Evolutionary conservation across 768 basidiomycete genomes (phyloP).

Genomic region (Lanmaoa rubissima): DNA sequence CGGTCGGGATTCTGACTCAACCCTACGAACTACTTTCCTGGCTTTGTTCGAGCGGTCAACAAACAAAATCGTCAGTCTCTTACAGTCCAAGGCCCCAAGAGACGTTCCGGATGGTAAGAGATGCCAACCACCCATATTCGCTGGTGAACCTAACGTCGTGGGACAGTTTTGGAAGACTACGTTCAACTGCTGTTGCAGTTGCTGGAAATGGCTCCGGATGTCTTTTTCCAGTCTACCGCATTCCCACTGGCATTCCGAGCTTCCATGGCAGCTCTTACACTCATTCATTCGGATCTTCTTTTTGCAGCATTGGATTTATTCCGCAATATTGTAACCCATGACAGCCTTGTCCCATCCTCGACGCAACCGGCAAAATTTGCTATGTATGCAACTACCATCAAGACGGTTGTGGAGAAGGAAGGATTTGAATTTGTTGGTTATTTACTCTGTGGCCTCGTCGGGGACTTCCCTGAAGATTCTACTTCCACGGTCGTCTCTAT

Average conservation of each 20-base stretch:
- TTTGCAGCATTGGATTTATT: constrained; percentile 83
- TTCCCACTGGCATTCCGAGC: constrained; percentile 79
- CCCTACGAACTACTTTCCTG: constrained; percentile 55
- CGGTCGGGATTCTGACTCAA: constrained; percentile 59
- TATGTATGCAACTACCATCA: constrained; percentile 61
- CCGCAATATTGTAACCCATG: constrained; percentile 71
- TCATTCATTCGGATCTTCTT: constrained; percentile 79
- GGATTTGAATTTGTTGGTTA: constrained; percentile 69
- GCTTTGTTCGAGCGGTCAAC: constrained; percentile 76
- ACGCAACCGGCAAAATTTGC: constrained; percentile 58
- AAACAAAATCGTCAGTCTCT: constrained; percentile 59
- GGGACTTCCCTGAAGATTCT: constrained; percentile 87
- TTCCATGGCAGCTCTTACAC: constrained; percentile 72
- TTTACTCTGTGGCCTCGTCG: constrained; percentile 74
- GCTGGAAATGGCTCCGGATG: constrained; percentile 63
- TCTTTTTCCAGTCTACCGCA: constrained; percentile 74
- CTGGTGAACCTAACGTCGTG: constrained; percentile 1
- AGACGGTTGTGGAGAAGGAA: constrained; percentile 60
- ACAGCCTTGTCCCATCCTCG: constrained; percentile 53
- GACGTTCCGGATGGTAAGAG: constrained; percentile 89
- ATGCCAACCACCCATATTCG: not conserved
- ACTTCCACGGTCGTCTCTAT: constrained; percentile 72
- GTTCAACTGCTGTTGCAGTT: constrained; percentile 75
- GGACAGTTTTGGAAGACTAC: constrained; percentile 90
- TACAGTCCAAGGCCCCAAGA: constrained; percentile 65